Base-by-base conservation (phyloP, 2,329 filamentous ascomycete genomes). In the Colletotrichum sojae region DNA sequence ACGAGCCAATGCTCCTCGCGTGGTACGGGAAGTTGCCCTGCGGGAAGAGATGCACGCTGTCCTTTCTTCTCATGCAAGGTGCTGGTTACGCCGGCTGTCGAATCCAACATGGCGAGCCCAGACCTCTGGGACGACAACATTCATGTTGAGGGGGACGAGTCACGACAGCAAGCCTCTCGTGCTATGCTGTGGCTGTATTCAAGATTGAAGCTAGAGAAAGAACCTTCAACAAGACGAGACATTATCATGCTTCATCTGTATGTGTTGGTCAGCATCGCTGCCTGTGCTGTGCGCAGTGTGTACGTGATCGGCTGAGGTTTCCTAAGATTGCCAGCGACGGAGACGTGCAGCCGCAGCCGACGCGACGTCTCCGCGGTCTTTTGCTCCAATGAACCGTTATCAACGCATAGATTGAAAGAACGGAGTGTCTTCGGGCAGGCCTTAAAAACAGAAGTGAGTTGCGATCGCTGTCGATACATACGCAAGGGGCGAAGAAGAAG, bases 261-360 rank as follows among this genome's bases (percentile, higher is more conserved):
- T 36, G 2, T 16, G 12, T 6, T 5, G 12, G 5, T 2, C 6
- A n/a, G n/a, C 16, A 16, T 6, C 0, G 6, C 36, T 25, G 49
- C 16, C 1, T 43, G 15, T 49, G 9, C 31, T 18, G 13, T 18
- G 55, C 18, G 9, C 3, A 8, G 5, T 31, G 31, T 52, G 48
- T 61, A 20, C 18, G 16, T 18, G 15, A 10, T 61, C 58, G 31
- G 40, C 20, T 49, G 20, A 48, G 18, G 18, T 45, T 51, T 20
- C 52, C 43, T 10, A 15, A 66, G 31, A 69, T 55, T 60, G 40
- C 31, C 18, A 54, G 15, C 54, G 20, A 39, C 66, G 66, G 66
- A 43, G 49, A 65, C 40, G 36, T 39, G 66, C 66, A 65, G 66
- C 66, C 61, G 66, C 8, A 25, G 25, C 51, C 54, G 63, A 62